These are phyloP conservation scores for Phylloboletellus chloephorus DNA, from an alignment of 1,284 basidiomycete genomes.

Conservation along the genomic window DNA sequence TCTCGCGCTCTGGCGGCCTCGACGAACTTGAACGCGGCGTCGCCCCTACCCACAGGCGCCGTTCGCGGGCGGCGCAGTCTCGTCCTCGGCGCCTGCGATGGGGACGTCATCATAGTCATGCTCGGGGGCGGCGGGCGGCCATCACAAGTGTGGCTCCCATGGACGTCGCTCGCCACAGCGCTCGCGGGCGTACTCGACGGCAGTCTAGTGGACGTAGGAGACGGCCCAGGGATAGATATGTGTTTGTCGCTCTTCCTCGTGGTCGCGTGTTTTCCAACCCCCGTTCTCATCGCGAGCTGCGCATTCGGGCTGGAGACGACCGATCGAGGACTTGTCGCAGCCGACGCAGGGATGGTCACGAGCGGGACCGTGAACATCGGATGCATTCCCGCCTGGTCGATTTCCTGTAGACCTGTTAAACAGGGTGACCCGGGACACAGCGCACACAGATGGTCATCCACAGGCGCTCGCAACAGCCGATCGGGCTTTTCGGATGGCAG, in stretches of 20 bases:
- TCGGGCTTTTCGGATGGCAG: constrained; percentile 4
- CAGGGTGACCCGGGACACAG: constrained; percentile 15
- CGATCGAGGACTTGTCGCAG: not conserved
- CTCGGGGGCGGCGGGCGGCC: not conserved
- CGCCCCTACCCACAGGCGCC: constrained; percentile 16
- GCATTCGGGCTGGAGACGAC: not conserved
- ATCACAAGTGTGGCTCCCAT: not conserved
- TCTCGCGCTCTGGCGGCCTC: constrained; percentile 10
- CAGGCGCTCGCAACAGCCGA: not conserved
- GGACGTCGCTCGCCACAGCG: not conserved
- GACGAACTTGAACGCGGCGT: constrained; percentile 14
- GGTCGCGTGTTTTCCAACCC: not conserved
- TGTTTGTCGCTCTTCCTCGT: not conserved
- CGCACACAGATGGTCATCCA: constrained; percentile 7
- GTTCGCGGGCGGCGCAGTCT: constrained; percentile 23
- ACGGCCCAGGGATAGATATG: not conserved
- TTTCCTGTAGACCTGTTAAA: not conserved
- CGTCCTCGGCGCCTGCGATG: constrained; percentile 3
- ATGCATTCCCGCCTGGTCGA: constrained; percentile 12
- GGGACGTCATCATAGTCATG: not conserved
- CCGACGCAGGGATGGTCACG: constrained; percentile 19
- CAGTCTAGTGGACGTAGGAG: not conserved
- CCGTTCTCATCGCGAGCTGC: not conserved
- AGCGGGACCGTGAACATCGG: constrained; percentile 31
- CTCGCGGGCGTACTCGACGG: not conserved